These are phyloP conservation scores for Eremochloa ophiuroides DNA, from an alignment of 176 grass and related monocot species.

Conservation along the genomic window DNA sequence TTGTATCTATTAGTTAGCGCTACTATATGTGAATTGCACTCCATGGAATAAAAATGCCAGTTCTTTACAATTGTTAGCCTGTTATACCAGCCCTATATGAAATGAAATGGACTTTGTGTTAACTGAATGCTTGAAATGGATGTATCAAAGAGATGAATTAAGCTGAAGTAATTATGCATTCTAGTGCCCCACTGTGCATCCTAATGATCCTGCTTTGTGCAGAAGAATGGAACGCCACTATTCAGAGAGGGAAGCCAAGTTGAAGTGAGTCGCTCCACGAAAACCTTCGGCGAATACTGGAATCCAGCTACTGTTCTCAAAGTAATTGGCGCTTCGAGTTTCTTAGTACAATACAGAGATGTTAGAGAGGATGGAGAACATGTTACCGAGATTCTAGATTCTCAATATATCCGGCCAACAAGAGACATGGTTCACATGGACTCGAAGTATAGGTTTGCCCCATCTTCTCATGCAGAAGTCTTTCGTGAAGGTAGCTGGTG, in stretches of 20 bases:
- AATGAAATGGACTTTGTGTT: background rate
- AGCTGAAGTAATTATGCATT: background rate
- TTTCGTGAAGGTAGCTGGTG: slow-evolving; percentile 31
- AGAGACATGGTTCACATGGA: background rate
- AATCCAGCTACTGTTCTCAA: slow-evolving; percentile 41
- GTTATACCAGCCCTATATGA: background rate
- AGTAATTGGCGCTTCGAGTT: slow-evolving; percentile 22
- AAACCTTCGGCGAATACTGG: slow-evolving; percentile 24
- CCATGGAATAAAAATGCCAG: background rate
- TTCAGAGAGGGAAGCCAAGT: slow-evolving; percentile 26
- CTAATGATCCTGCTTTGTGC: background rate
- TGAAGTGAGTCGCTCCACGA: slow-evolving; percentile 33
- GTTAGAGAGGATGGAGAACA: background rate
- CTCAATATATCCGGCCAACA: slow-evolving; percentile 33
- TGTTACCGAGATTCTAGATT: slow-evolving; percentile 30
- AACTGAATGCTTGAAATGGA: background rate
- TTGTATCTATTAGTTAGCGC: background rate
- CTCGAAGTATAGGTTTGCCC: slow-evolving; percentile 34
- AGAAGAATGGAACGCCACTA: slow-evolving; percentile 10
- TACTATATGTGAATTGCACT: background rate
- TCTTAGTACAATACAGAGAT: slow-evolving; percentile 33
- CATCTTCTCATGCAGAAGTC: slow-evolving; percentile 23
- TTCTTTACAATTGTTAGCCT: background rate
- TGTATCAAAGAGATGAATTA: background rate
- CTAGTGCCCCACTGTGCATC: background rate